phyloP scores from a whole-genome alignment of 495 filamentous ascomycete genomes.

The Aspergillus bridgeri region DNA sequence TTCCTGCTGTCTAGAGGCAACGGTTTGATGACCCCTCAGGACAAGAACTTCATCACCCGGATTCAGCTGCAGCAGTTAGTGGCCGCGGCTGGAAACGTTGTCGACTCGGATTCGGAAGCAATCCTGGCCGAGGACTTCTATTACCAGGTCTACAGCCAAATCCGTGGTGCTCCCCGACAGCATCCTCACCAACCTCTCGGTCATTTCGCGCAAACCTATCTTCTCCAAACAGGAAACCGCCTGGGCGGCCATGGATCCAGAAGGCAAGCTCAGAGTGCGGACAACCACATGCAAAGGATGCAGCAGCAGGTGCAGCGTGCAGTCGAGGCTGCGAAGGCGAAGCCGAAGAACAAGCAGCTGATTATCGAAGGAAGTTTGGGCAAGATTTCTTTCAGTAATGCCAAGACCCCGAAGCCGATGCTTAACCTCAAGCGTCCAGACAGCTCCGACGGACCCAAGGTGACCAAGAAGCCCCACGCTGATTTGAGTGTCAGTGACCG shows the following conservation, averaged over 20 bases:
- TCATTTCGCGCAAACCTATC: constrained; percentile 96
- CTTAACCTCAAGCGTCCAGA: constrained; percentile 94
- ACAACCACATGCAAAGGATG: constrained; percentile 98
- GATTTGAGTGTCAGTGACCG: constrained; percentile 62
- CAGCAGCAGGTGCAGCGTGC: constrained; percentile 97
- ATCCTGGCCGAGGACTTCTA: constrained; percentile 92
- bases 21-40: constrained; percentile 96
- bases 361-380: constrained; percentile 97
- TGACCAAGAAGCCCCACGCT: constrained; percentile 39
- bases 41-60: constrained; percentile 98
- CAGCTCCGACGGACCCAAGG: constrained; percentile 50
- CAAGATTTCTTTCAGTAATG: constrained; percentile 98
- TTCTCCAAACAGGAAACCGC: constrained; percentile 85
- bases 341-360: constrained; percentile 97
- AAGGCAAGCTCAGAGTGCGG: constrained; percentile 69
- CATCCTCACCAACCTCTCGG: constrained; percentile 87
- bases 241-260: constrained; percentile 60
- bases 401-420: constrained; percentile 90
- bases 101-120: constrained; percentile 73
- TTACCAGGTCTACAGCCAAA: constrained; percentile 93
- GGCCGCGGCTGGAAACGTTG: constrained; percentile 80
- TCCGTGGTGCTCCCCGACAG: constrained; percentile 80
- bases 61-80: constrained; percentile 97
- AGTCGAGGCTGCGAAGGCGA: constrained; percentile 92
- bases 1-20: constrained; percentile 90